Percentiles rank a stretch among this genome's conserved stretches.
Conservation (phyloP, 768 basidiomycete genomes). For the Leucocoprinus leucothites region DNA sequence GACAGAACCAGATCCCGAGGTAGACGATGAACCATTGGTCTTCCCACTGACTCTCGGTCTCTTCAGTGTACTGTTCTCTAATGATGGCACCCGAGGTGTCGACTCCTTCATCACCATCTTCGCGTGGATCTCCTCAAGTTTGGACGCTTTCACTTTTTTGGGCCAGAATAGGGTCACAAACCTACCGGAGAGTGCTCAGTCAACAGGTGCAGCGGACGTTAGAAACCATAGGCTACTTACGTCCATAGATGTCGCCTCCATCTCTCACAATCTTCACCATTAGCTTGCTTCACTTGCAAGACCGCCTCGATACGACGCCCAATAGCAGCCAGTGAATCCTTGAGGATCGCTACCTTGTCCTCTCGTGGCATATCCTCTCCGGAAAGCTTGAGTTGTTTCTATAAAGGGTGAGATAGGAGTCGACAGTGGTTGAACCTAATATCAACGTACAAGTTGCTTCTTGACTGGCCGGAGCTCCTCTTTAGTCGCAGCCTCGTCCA, state of each 20-base stretch:
- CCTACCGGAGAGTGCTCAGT: conserved; percentile 33
- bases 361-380: conserved; percentile 93
- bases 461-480: conserved; percentile 96
- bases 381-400: conserved; percentile 95
- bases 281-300: conserved; percentile 67
- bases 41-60: conserved; percentile 60
- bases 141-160: conserved; percentile 91
- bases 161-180: conserved; percentile 98
- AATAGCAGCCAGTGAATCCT: conserved; percentile 92
- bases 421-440: conserved; percentile 2
- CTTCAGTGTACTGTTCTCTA: conserved; percentile 46
- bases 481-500: conserved; percentile 92
- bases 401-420: conserved; percentile 12
- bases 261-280: conserved; percentile 79
- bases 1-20: conserved; percentile 37
- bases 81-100: conserved; percentile 51
- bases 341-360: conserved; percentile 93
- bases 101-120: conserved; percentile 93
- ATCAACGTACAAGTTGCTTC: conserved; percentile 75
- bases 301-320: conserved; percentile 89
- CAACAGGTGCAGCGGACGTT: neutral
- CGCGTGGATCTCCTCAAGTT: conserved; percentile 92
- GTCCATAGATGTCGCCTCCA: conserved; percentile 98
- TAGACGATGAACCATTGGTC: conserved; percentile 48
- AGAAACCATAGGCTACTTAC: conserved; percentile 47